Evolutionary conservation across 441 rosid species (phyloP), one percentile per base, ranked within the genome.

Genomic region (Pelargonium fulgidum): DNA sequence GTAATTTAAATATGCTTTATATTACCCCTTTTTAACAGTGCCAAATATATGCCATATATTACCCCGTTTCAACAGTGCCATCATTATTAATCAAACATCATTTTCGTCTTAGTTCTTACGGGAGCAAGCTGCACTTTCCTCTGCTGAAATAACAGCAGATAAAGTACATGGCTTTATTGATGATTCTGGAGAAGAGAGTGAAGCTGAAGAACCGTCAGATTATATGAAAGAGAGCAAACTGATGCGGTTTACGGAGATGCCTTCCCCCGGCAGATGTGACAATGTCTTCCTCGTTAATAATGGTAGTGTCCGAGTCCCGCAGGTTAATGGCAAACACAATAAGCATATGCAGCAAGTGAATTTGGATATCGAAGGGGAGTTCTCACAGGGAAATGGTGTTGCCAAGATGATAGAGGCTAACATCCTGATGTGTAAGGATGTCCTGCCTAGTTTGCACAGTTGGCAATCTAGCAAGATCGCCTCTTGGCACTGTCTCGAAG

Each of bases 381-480:
- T 83, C 64, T 82, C 79, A 41, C 82, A 73, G 70, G 92, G 84
- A 73, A 91, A 83, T 78, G 87, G 89, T 75, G 83, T 82, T 78
- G 88, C 97, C 63, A 79, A 77, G 71, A 72, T 86, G 74, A 78
- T 86, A 9, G 85, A 85, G 75, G 89, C 96, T 48, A 90, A 83
- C 69, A 77, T 86, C 69, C 92, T 90, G 29, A 75, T 79, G 63
- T 85, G 82, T 80, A 82, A 85, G 77, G 97, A 93, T 73, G 91
- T 94, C 67, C 84, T 90, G 83, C 96, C 94, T 39, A 87, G 96
- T 64, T 81, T 91, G 67, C 91, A 90, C 71, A 84, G 90, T 81
- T 94, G 99, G 99, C 89, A 81, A 77, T 85, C 90, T 64, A 81
- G 89, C 85, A 94, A 89, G 86, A 81, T 94, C 76, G 85, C 87